Evolutionary conservation across 1,139 yeast genomes (phyloP).

Genomic region (Hansenula sp.): DNA sequence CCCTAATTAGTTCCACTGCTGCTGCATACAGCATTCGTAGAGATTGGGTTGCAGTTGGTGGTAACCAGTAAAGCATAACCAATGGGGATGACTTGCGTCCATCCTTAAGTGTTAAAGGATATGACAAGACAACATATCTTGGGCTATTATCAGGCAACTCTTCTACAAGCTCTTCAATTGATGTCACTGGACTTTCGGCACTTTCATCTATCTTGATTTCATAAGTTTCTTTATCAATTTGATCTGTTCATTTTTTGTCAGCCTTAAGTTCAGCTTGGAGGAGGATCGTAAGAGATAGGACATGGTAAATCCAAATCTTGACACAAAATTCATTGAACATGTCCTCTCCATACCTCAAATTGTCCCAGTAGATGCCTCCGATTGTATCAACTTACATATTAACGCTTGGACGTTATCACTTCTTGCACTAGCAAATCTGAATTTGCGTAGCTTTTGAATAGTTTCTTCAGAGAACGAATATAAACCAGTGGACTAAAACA

Average conservation of each 20-base stretch:
- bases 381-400: constrained; percentile 46
- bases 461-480: constrained; percentile 70
- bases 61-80: constrained; percentile 80
- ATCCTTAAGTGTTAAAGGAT: constrained; percentile 65
- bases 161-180: constrained; percentile 61
- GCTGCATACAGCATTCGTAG: constrained; percentile 87
- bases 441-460: constrained; percentile 56
- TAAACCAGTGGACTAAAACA: constrained; percentile 36
- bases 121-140: constrained; percentile 70
- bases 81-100: constrained; percentile 75
- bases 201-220: constrained; percentile 48
- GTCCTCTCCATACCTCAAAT: no score
- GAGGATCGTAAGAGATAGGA: not conserved
- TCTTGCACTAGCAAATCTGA: constrained; percentile 69
- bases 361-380: no score
- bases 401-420: constrained; percentile 61
- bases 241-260: constrained; percentile 31
- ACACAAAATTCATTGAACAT: no score
- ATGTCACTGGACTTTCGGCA: constrained; percentile 38
- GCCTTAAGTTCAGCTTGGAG: not conserved
- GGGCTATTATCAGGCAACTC: constrained; percentile 83
- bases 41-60: constrained; percentile 77
- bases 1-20: constrained; percentile 75
- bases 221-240: constrained; percentile 52
- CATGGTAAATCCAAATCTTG: no score